Evolutionary conservation across 1,284 basidiomycete species (phyloP), one percentile per base, ranked within the genome.

Genomic region (Naganishia albida): DNA sequence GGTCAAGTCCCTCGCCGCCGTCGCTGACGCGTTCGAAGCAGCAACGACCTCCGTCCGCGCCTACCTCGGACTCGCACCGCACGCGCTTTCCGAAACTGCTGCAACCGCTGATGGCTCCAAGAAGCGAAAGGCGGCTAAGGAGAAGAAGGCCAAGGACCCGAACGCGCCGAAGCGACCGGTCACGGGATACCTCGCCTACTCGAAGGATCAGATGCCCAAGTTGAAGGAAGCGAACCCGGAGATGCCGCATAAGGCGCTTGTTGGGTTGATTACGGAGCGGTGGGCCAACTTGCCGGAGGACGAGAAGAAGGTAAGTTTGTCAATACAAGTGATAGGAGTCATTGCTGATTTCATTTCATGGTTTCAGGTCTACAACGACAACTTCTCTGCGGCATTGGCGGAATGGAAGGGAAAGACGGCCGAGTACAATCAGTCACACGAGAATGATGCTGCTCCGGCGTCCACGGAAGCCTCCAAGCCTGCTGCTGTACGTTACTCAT

Each of bases 131-230:
- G 70, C 71, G 38, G 70, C 65, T 18, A 56, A 74, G 63, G 74
- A 78, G 72, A 81, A 81, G 75, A 82, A 80, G 73, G 68, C 69
- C 66, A 88, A 86, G 74, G 94, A 99, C 76, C 93, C 93, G 40
- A 89, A 93, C 77, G 92, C 92, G 65, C 95, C 95, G 48, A 97
- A 96, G 80, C 87, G 93, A 18, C 93, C 95, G 28, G 85, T 93
- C 23, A 92, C 91, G 20, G 93, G 93, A 20, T 99, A 97, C 82
- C 87, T 99, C 75, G 83, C 96, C 72, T 99, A 90, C 84, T 82
- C 91, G 72, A 87, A 87, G 80, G 43, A 56, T 16, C 50, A 59
- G 18, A 60, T 60, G 46, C 57, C 30, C 39, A 30, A 44, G 38
- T 70, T 79, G 44, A 68, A 71, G 50, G 81, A 81, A 53, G 80